Evolutionary conservation across 1,284 basidiomycete species (phyloP), one percentile per base, ranked within the genome.

Genomic region (Takashimella tepidaria): DNA sequence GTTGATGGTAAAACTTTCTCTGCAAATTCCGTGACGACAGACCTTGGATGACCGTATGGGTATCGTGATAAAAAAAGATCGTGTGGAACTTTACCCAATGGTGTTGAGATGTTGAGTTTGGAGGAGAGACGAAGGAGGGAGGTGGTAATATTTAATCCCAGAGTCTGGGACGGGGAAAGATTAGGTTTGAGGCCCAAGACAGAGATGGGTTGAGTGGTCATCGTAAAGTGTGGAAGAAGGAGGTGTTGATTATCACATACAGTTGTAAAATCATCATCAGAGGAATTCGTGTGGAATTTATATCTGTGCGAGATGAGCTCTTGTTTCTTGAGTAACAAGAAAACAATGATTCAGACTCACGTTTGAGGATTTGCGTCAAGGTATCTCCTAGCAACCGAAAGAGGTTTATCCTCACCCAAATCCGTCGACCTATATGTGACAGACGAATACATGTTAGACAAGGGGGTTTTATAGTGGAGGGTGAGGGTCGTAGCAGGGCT

Each of bases 41-140:
- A 88, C 49, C 79, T 75, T 23, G 83, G 82, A 6, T 85, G 84
- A 0, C 87, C 84, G 69, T 81, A 86, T 1, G 85, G 83, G 24
- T 69, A 84, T 80, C 81, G 79, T 48, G 70, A 76, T 56, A 89
- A 73, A 48, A 82, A 85, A 65, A 82, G 88, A 69, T 89, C 86
- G 50, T 82, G 80, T 0, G 89, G 88, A 0, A 86, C 84, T 41
- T 79, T 83, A 3, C 89, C 89, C 50, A 83, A 87, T 10, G 66
- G 58, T 16, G 45, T 57, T 12, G 69, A 71, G 42, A 75, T 67
- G 46, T 74, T 66, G 27, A 73, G 62, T 1, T 55, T 37, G 10
- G 64, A 56, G 4, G 69, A 57, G 8, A 74, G 63, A 13, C 60
- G 47, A 1, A 60, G 45, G 10, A 76, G 60, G 2, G 62, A 50